These are phyloP conservation scores for Viridothelium virens DNA, from an alignment of 495 filamentous ascomycete genomes.

Conservation along the genomic window DNA sequence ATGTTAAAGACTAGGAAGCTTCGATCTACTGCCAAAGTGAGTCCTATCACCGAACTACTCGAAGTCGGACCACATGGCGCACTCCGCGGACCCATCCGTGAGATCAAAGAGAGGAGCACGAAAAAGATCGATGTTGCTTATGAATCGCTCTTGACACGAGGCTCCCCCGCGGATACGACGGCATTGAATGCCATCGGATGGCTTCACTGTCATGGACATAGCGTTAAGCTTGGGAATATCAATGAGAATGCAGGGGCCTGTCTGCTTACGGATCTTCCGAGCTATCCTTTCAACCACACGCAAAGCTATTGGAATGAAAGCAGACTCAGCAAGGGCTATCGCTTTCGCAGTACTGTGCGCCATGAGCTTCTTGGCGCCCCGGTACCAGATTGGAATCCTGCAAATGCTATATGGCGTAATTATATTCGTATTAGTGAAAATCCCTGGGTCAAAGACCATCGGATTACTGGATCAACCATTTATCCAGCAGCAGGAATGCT, in stretches of 20 bases:
- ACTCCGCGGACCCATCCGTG: constrained; percentile 7
- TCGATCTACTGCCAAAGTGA: background rate
- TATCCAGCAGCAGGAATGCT: constrained; percentile 10
- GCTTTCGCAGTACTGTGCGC: constrained; percentile 38
- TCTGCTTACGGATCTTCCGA: constrained; percentile 11
- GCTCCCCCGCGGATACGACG: background rate
- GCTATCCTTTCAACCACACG: constrained; percentile 11
- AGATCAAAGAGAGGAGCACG: constrained; percentile 4
- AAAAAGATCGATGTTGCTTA: background rate
- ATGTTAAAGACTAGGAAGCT: background rate
- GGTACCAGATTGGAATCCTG: constrained; percentile 41
- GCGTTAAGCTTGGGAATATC: background rate
- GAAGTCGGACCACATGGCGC: constrained; percentile 16
- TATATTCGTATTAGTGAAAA: constrained; percentile 43
- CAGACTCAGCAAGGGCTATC: constrained; percentile 43
- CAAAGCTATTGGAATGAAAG: constrained; percentile 14
- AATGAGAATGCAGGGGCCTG: background rate
- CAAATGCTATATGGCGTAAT: constrained; percentile 48
- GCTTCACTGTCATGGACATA: constrained; percentile 17
- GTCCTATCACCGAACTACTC: constrained; percentile 10
- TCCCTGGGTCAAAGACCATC: constrained; percentile 50
- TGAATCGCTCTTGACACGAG: background rate
- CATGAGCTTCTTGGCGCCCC: constrained; percentile 51
- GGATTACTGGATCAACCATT: constrained; percentile 6
- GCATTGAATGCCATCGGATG: constrained; percentile 6